Evolutionary conservation across 441 rosid species (phyloP).

Genomic region (Melastoma candidum): DNA sequence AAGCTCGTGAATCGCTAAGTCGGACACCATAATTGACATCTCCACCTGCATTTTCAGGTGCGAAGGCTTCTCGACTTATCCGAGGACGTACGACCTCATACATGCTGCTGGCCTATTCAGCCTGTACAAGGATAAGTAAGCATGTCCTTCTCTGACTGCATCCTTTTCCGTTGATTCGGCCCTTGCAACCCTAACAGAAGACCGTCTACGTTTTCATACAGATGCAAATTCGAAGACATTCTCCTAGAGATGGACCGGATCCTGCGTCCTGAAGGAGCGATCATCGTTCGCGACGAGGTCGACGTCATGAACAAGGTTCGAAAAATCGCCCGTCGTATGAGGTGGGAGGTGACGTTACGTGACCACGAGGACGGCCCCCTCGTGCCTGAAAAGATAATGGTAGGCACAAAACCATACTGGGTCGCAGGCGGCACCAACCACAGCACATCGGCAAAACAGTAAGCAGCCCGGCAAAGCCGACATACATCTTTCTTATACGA

Average conservation of each 20-base stretch:
- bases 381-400: conserved; percentile 68
- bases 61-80: conserved; percentile 94
- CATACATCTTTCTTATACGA: too few relatives aligned
- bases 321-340: conserved; percentile 62
- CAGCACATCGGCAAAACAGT: conserved; percentile 32
- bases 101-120: conserved; percentile 75
- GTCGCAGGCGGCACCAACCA: conserved; percentile 42
- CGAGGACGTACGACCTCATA: conserved; percentile 84
- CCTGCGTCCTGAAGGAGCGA: conserved; percentile 82
- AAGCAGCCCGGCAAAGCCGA: conserved; percentile 3
- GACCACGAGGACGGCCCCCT: conserved; percentile 99
- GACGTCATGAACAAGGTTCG: conserved; percentile 60
- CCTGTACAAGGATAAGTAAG: conserved; percentile 58
- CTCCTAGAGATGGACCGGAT: conserved; percentile 89
- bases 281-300: conserved; percentile 71
- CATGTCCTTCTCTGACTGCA: conserved; percentile 3
- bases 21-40: too few relatives aligned
- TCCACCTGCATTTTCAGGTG: conserved; percentile 43
- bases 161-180: neutral
- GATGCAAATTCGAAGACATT: conserved; percentile 76
- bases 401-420: conserved; percentile 82
- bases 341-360: conserved; percentile 79
- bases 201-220: conserved; percentile 10
- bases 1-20: too few relatives aligned
- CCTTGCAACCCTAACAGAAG: neutral